A percentile compares a stretch with the other conserved stretches of the same genome.
These are phyloP conservation scores for Eimeria acervulina DNA, from an alignment of 169 alveolate genomes.

Conservation along the genomic window DNA sequence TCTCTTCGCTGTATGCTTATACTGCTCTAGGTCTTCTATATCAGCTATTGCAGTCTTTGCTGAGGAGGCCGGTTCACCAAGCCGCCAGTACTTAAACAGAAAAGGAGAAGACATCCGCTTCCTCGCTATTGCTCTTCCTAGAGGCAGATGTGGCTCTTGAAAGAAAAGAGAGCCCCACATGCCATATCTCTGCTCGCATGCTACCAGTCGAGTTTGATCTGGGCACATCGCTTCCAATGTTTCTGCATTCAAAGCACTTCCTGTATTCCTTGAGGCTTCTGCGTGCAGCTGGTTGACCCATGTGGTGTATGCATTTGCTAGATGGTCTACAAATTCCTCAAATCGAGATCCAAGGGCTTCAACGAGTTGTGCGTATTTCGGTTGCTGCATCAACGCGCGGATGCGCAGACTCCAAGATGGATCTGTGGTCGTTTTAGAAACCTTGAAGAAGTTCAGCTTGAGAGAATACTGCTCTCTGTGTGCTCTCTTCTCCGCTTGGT, in stretches of 20 bases:
- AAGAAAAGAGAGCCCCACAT: conserved; percentile 74
- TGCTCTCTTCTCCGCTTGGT: background rate
- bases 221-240: background rate
- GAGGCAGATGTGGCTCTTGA: background rate
- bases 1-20: background rate
- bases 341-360: conserved; percentile 26
- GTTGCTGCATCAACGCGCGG: background rate
- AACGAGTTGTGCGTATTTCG: conserved; percentile 4
- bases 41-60: conserved; percentile 63
- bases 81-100: conserved; percentile 60
- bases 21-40: conserved; percentile 19
- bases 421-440: background rate
- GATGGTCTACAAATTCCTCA: conserved; percentile 17
- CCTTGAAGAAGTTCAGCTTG: conserved; percentile 20
- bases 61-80: background rate
- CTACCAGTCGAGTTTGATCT: background rate
- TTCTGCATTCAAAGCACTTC: background rate
- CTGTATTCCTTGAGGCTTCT: background rate
- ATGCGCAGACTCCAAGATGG: conserved; percentile 70
- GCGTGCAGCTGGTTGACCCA: conserved; percentile 21
- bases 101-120: conserved; percentile 63
- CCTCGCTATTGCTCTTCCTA: background rate
- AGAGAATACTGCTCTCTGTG: conserved; percentile 21
- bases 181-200: conserved; percentile 67
- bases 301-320: conserved; percentile 31